Conservation (phyloP, 148 eudicot genomes). For the Fagopyrum tataricum region DNA sequence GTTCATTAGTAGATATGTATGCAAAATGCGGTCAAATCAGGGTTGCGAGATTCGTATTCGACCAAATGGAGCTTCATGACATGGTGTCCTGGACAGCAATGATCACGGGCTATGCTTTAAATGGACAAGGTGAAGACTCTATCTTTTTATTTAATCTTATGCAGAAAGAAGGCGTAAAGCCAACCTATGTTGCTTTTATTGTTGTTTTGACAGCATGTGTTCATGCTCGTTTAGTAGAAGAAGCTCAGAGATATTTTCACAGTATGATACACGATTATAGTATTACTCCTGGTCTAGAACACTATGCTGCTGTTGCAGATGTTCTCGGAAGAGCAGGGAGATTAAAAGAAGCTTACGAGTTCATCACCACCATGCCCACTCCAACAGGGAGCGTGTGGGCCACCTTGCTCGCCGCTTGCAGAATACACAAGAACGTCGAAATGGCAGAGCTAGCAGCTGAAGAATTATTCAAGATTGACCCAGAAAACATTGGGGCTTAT, state of each 20-base stretch:
- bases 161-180: slow-evolving; percentile 22
- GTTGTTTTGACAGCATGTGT: slow-evolving; percentile 38
- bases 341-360: slow-evolving; percentile 24
- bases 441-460: slow-evolving; percentile 33
- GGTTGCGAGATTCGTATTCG: slow-evolving; percentile 51
- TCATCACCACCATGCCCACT: slow-evolving; percentile 27
- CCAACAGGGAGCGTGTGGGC: slow-evolving; percentile 38
- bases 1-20: slow-evolving; percentile 86
- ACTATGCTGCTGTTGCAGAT: slow-evolving; percentile 18
- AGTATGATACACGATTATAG: slow-evolving; percentile 29
- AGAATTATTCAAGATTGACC: slow-evolving; percentile 28
- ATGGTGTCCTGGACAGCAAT: slow-evolving; percentile 79
- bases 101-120: slow-evolving; percentile 45
- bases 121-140: slow-evolving; percentile 32
- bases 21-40: slow-evolving; percentile 72
- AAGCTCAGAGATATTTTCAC: slow-evolving; percentile 30
- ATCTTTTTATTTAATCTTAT: slow-evolving; percentile 24
- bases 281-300: slow-evolving; percentile 24
- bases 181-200: slow-evolving; percentile 36
- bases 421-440: slow-evolving; percentile 24
- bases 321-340: slow-evolving; percentile 32
- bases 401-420: slow-evolving; percentile 35
- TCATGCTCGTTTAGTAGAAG: slow-evolving; percentile 30
- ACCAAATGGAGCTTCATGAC: slow-evolving; percentile 49
- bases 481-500: slow-evolving; percentile 34